A percentile compares a stretch with the other conserved stretches of the same genome.
These are phyloP conservation scores for Ceratobasidium papillatum DNA, from an alignment of 1,284 basidiomycete species.

Conservation along the genomic window DNA sequence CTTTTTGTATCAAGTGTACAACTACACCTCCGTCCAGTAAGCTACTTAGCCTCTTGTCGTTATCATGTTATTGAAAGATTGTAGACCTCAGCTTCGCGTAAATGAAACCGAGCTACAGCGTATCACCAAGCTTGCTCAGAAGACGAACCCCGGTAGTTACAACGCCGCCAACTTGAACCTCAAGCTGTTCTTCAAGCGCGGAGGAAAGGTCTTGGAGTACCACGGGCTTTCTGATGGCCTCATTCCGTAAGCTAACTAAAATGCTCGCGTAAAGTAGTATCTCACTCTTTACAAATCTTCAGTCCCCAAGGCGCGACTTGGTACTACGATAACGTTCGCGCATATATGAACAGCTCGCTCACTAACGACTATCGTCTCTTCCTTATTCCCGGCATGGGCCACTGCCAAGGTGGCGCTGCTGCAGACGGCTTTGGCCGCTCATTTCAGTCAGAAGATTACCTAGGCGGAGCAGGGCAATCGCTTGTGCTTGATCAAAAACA, in stretches of 20 bases:
- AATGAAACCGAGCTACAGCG: conserved; percentile 32
- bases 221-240: conserved; percentile 15
- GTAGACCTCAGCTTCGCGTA: background rate
- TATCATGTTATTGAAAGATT: background rate
- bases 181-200: conserved; percentile 22
- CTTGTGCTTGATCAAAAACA: background rate
- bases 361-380: conserved; percentile 16
- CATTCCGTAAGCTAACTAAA: conserved; percentile 12
- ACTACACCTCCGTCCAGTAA: conserved; percentile 18
- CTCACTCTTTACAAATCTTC: background rate
- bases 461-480: conserved; percentile 8
- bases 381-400: background rate
- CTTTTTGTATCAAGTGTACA: conserved; percentile 24
- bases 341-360: background rate
- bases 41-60: background rate
- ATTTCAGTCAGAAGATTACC: background rate
- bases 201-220: conserved; percentile 22
- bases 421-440: conserved; percentile 24
- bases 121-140: background rate
- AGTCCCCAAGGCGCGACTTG: conserved; percentile 4
- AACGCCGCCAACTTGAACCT: conserved; percentile 19
- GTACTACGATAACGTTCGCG: conserved; percentile 26
- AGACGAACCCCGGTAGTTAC: background rate
- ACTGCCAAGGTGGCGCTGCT: conserved; percentile 11
- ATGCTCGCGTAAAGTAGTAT: background rate